Percentiles rank a stretch among this genome's conserved stretches.
Conservation (phyloP, 2,329 filamentous ascomycete species). For the Xylariaceae sp. region DNA sequence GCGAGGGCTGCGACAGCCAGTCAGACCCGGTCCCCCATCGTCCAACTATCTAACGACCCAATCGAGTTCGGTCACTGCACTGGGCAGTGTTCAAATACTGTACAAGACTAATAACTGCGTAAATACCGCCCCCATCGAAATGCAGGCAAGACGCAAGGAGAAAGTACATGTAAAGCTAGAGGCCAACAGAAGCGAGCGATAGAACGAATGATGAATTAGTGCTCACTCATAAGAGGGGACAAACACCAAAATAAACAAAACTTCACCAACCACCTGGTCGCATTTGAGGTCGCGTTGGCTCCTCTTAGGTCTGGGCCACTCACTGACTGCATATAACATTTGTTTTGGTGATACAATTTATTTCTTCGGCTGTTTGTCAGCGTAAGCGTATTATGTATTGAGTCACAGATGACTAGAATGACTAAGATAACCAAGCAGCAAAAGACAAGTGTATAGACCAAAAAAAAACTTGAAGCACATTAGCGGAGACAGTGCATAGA, state of each 20-base stretch:
- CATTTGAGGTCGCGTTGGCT: conserved; percentile 25
- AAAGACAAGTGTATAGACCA: neutral
- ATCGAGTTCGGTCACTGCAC: too few species aligned
- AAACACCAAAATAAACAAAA: neutral
- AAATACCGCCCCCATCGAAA: too few species aligned
- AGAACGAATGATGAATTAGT: too few species aligned
- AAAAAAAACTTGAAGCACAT: conserved; percentile 1
- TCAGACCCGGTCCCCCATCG: conserved; percentile 11
- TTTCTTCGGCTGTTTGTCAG: conserved; percentile 5
- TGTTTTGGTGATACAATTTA: conserved; percentile 10
- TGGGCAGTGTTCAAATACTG: too few species aligned
- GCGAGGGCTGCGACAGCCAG: too few species aligned
- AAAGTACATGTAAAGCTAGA: too few species aligned
- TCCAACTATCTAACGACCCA: neutral
- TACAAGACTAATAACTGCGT: too few species aligned
- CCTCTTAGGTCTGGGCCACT: conserved; percentile 22
- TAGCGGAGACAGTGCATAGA: neutral
- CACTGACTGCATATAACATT: conserved; percentile 13
- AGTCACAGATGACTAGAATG: conserved; percentile 13
- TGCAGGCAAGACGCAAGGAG: too few species aligned
- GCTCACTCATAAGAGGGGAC: neutral
- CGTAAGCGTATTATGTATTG: conserved; percentile 11
- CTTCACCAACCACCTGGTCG: conserved; percentile 20
- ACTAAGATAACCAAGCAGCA: conserved; percentile 12
- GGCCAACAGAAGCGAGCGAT: too few species aligned